Evolutionary conservation across 192 early-diverging fungal species (phyloP).

Genomic region (Backusella macrospora): DNA sequence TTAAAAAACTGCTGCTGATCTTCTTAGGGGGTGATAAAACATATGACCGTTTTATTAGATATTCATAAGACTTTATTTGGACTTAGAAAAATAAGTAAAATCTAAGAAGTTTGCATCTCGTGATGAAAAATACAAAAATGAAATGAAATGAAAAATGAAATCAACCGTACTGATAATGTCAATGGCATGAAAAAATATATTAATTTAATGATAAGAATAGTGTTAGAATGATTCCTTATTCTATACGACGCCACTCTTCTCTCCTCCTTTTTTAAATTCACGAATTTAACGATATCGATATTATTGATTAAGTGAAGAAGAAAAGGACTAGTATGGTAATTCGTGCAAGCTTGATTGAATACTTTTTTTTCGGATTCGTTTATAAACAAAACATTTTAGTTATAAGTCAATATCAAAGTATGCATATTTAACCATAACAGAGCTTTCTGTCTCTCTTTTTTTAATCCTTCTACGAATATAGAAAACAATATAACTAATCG

Average conservation of each 20-base stretch:
- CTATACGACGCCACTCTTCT: neutral
- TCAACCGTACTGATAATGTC: neutral
- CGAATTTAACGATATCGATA: neutral
- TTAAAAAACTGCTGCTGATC: constrained; percentile 15
- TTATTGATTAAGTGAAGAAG: neutral
- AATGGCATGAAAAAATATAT: neutral
- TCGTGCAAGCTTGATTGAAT: constrained; percentile 10
- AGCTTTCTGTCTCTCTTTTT: neutral
- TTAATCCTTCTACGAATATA: neutral
- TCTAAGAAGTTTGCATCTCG: constrained; percentile 11
- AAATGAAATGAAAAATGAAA: neutral
- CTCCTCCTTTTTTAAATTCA: neutral
- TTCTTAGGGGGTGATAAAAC: neutral
- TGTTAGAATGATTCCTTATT: neutral
- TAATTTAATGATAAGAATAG: neutral
- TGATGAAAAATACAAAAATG: neutral
- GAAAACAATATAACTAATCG: neutral
- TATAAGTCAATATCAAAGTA: neutral
- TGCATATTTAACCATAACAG: neutral
- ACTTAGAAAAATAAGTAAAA: neutral
- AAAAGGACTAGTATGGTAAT: neutral
- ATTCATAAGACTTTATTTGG: constrained; percentile 8
- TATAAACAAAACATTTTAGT: constrained; percentile 10
- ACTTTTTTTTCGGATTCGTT: constrained; percentile 8
- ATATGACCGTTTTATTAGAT: neutral